These are phyloP conservation scores for Peltaster fructicola DNA, from an alignment of 2,329 filamentous ascomycete species.

Conservation along the genomic window DNA sequence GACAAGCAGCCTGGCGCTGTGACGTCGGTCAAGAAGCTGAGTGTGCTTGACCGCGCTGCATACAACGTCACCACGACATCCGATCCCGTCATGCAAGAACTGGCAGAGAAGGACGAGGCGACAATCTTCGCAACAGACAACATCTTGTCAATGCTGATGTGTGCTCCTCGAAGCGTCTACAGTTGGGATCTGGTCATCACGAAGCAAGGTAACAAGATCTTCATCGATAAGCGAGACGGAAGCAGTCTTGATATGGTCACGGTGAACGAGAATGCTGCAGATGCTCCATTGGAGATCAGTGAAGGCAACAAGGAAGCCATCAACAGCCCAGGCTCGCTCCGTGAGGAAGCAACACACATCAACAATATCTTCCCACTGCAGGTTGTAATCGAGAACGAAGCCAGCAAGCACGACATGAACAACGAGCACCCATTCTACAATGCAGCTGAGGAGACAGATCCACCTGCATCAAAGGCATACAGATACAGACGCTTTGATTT, in stretches of 20 bases:
- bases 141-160: constrained; percentile 99
- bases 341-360: constrained; percentile 97
- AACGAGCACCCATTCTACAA: constrained; percentile 98
- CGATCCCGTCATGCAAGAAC: constrained; percentile 91
- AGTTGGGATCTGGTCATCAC: constrained; percentile 96
- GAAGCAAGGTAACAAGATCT: constrained; percentile 88
- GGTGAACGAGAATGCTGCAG: constrained; percentile 95
- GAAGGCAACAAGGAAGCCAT: constrained; percentile 88
- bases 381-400: constrained; percentile 69
- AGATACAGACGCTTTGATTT: constrained; percentile 96
- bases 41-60: constrained; percentile 76
- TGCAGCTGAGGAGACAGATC: constrained; percentile 76
- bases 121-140: constrained; percentile 95
- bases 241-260: constrained; percentile 92
- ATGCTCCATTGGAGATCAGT: constrained; percentile 77
- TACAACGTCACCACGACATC: constrained; percentile 97
- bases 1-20: constrained; percentile 81
- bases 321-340: constrained; percentile 84
- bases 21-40: constrained; percentile 71
- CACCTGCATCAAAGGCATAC: constrained; percentile 90
- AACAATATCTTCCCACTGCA: constrained; percentile 99
- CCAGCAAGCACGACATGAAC: constrained; percentile 62
- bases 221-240: constrained; percentile 95
- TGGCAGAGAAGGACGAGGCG: constrained; percentile 88
- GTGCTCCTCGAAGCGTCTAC: constrained; percentile 87